Conservation (phyloP, 495 filamentous ascomycete species). For the Trypethelium eluteriae region DNA sequence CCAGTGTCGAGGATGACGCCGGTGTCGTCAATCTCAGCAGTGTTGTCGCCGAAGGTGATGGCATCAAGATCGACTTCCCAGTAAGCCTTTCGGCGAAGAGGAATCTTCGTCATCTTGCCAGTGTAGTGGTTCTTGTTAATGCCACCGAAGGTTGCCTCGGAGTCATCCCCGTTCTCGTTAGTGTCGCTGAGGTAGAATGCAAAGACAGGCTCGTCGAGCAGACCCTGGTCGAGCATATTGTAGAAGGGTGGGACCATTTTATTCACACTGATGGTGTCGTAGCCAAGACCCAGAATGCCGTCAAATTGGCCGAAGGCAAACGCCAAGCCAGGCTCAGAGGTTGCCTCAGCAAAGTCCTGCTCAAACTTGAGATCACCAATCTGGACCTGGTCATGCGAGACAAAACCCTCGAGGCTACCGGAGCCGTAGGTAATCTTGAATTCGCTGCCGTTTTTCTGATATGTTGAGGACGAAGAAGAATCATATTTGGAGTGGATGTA, state of each 20-base stretch:
- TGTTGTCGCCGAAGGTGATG: conserved; percentile 75
- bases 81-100: conserved; percentile 95
- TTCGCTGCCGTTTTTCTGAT: conserved; percentile 81
- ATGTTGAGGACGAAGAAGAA: conserved; percentile 79
- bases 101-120: conserved; percentile 85
- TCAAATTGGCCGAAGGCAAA: conserved; percentile 99
- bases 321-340: conserved; percentile 84
- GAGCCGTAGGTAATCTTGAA: conserved; percentile 97
- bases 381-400: conserved; percentile 73
- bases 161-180: conserved; percentile 64
- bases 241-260: conserved; percentile 92
- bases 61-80: conserved; percentile 97
- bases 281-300: conserved; percentile 93
- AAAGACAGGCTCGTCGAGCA: conserved; percentile 88
- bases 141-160: conserved; percentile 88
- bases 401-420: conserved; percentile 86
- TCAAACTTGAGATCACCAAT: conserved; percentile 84
- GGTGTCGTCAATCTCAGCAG: conserved; percentile 82
- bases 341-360: conserved; percentile 94
- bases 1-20: conserved; percentile 97
- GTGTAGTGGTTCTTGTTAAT: conserved; percentile 78
- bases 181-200: conserved; percentile 88
- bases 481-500: conserved; percentile 97
- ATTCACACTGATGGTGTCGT: conserved; percentile 93
- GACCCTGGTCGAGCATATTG: conserved; percentile 80